These are phyloP conservation scores for Licmophora abbreviata DNA, from an alignment of 108 stramenopile species.

Conservation along the genomic window DNA sequence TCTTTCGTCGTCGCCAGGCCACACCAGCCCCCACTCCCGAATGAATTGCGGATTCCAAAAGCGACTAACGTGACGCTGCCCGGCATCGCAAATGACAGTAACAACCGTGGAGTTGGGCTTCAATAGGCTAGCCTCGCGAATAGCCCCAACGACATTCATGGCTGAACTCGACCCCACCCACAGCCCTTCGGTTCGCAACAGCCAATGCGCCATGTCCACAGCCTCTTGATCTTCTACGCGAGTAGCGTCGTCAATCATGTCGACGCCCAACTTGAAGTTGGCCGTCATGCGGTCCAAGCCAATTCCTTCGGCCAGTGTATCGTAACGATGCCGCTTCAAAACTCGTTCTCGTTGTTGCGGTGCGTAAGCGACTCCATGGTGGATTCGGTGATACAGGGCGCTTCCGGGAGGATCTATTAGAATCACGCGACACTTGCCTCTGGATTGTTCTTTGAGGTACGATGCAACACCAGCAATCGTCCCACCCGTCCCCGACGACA, in stretches of 20 bases:
- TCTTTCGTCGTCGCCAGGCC: slow-evolving; percentile 46
- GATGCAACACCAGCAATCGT: slow-evolving; percentile 87
- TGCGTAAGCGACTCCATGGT: slow-evolving; percentile 88
- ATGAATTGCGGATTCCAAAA: slow-evolving; percentile 88
- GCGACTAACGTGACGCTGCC: slow-evolving; percentile 74
- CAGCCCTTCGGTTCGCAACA: slow-evolving; percentile 83
- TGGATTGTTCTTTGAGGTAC: slow-evolving; percentile 54
- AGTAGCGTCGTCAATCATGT: slow-evolving; percentile 55
- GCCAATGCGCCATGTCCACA: slow-evolving; percentile 90
- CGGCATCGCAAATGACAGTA: slow-evolving; percentile 90
- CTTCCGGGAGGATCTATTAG: slow-evolving; percentile 93
- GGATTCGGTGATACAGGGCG: slow-evolving; percentile 78
- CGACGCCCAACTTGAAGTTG: slow-evolving; percentile 74
- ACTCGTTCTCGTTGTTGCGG: slow-evolving; percentile 73
- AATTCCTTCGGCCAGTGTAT: slow-evolving; percentile 94
- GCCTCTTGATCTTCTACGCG: slow-evolving; percentile 85
- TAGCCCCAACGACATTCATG: slow-evolving; percentile 92
- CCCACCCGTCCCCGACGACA: slow-evolving; percentile 96
- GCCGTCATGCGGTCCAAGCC: slow-evolving; percentile 91
- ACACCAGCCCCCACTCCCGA: slow-evolving; percentile 51
- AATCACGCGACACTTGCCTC: slow-evolving; percentile 34
- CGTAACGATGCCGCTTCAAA: slow-evolving; percentile 87
- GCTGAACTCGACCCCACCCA: slow-evolving; percentile 93
- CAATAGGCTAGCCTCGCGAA: slow-evolving; percentile 51
- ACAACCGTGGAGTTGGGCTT: slow-evolving; percentile 59